Evolutionary conservation across 129 eudicot species (phyloP), one percentile per base, ranked within the genome.

Genomic region (Flaveria brownii): DNA sequence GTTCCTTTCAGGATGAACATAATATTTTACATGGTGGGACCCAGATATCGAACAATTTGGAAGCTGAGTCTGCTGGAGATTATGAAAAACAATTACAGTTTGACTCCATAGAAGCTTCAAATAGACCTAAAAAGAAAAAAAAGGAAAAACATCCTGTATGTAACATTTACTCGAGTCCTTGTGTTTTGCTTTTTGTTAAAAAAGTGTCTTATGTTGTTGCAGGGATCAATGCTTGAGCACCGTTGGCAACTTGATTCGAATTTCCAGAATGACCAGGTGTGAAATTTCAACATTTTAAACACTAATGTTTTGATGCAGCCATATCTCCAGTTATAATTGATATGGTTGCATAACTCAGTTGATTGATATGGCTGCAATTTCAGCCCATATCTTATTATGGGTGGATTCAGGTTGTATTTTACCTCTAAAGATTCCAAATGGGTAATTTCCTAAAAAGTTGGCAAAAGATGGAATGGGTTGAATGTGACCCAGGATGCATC

Each of bases 201-300:
- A 41, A 67, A 67, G 62, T 57, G 15, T 59, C 6, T 80, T 64
- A 17, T 68, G 30, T 12, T 72, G 78, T 75, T 68, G 76, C 80
- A 90, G 96, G 86, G 88, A 74, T 68, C 85, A 47, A 56, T 85
- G 52, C 87, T 85, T 51, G 93, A 88, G 54, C 89, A 84, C 70
- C 83, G 85, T 68, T 93, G 97, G 97, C 91, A 73, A 82, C 65
- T 69, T 68, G 92, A 93, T 75, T 77, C 92, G 16, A 71, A 70
- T 47, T 81, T 83, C 70, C 95, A 85, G n/a, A 84, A 72, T 82
- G 97, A 93, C 61, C 97, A 87, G 98, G 98, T 93, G 97, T 93
- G 43, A 16, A 56, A 71, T 65, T 49, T 17, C 55, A 0, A 57
- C 47, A 72, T 41, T 33, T 13, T 39, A 18, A 20, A 15, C 12